These are phyloP conservation scores for Sicyos baderoa DNA, from an alignment of 306 rosid species.

Conservation along the genomic window DNA sequence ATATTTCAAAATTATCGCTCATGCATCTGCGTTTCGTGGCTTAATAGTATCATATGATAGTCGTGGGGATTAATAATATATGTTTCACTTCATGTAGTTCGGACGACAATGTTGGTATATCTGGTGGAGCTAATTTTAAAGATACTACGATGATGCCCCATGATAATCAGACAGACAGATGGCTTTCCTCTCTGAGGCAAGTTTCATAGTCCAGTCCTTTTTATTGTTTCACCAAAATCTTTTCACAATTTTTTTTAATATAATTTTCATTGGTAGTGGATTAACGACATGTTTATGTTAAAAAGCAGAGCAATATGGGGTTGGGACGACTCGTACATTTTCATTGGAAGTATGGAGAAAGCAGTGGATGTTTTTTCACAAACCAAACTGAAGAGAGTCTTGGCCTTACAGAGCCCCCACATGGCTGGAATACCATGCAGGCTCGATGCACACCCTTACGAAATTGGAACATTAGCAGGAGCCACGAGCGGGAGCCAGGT, in stretches of 20 bases:
- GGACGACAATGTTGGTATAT: constrained; percentile 60
- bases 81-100: constrained; percentile 34
- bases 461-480: constrained; percentile 43
- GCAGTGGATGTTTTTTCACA: constrained; percentile 65
- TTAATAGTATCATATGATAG: not conserved
- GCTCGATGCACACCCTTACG: constrained; percentile 47
- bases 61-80: not conserved
- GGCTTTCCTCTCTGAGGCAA: constrained; percentile 73
- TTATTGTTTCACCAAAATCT: too few species aligned
- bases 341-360: constrained; percentile 75
- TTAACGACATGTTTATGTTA: constrained; percentile 20
- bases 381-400: constrained; percentile 28
- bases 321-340: constrained; percentile 66
- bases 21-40: not conserved
- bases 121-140: constrained; percentile 52
- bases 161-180: constrained; percentile 53
- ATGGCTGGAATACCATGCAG: constrained; percentile 79
- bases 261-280: too few species aligned
- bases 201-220: constrained; percentile 19
- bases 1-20: too few species aligned
- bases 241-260: too few species aligned
- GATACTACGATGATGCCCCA: constrained; percentile 37
- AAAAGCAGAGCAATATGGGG: constrained; percentile 87
- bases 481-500: constrained; percentile 46
- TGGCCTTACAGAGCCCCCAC: constrained; percentile 50